Base-by-base conservation (phyloP, 2,329 filamentous ascomycete species). In the Paecilomyces fulvus region DNA sequence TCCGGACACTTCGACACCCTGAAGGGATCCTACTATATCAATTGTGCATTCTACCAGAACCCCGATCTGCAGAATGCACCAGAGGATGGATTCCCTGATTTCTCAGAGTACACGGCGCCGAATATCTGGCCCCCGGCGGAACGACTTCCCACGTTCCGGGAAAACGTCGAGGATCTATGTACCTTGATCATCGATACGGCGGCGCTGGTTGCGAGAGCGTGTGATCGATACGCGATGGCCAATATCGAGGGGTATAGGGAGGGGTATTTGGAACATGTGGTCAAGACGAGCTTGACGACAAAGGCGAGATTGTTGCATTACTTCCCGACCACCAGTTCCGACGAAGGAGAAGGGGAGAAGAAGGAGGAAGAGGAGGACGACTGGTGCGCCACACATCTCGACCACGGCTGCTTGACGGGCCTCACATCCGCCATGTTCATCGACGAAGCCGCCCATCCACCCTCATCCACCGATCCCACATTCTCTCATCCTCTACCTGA, bases 381-480 rank as follows among this genome's bases (percentile, higher is more conserved):
- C 74, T 99, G 94, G 94, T 99, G 92, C 72, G 89, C 91, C 8
- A 79, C 76, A 2, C 77, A 79, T 59, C 57, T 94, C 56, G 92
- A 97, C 72, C 91, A 96, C 66, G 91, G 94, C 49, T 97, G 92
- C 69, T 80, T 99, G 30, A 99, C 94, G 0, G 92, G 92, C 12
- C 80, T 99, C 31, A 99, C 94, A 0, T 92, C 88, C 2, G 92
- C 92, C 63, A 96, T 97, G 91, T 97, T 95, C 72, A 81, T 97
- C 60, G 90, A 97, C 67, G 92, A 97, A 75, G 74, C 75, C 0
- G 69, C 68, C 9, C 65, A 76, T 28, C 60, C 61, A 14, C 65
- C 67, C 33, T 60, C 58, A 64, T 76, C 60, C 60, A 64, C 57
- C 64, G 75, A 43, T 62, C 74, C 48, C 68, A 75, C 65, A 52